Base-by-base conservation (phyloP, 2,329 filamentous ascomycete genomes). In the Trichoderma atrobrunneum region DNA sequence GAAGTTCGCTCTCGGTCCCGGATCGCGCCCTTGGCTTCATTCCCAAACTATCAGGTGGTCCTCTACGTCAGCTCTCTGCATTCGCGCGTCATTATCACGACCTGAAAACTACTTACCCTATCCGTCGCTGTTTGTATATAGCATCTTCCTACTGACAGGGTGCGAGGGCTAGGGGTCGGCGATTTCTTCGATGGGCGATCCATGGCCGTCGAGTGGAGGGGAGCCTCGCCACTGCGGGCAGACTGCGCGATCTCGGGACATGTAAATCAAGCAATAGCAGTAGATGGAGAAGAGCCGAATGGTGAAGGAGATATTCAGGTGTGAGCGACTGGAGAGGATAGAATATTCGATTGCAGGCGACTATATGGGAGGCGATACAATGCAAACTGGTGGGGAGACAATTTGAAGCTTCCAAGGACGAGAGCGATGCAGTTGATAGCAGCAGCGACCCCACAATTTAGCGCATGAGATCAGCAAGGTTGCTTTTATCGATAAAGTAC, bases 71-170 rank as follows among this genome's bases (percentile, higher is more conserved):
- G 65, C 24, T 7, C 14, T 16, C 51, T 62, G 18, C 11, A 8
- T 51, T 28, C 12, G 43, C 18, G 5, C 5, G 3, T 51, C 30
- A 10, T 67, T 16, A 14, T 12, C 10, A 26, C 7, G 21, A 3
- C n/a, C 36, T 8, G 6, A 16, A 51, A 34, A 21, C 7, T 11
- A 75, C 80, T 76, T 70, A 83, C 82, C 64, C 82, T 79, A 36
- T 83, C 80, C 7, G 74, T 75, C 32, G 79, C 79, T 21, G 80
- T 81, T 75, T 84, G 82, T 43, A 75, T 75, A 74, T 82, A 76
- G 74, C 82, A 83, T 73, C 74, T 77, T 48, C 82, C 82, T 39
- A 84, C 79, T 16, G 76, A 74, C 68, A 80, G 72, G 36, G 75
- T 28, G 32, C 43, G 54, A 68, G 68, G 54, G 54, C 54, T 66